Conservation (phyloP, 768 basidiomycete genomes). For the Lactarius psammicola region DNA sequence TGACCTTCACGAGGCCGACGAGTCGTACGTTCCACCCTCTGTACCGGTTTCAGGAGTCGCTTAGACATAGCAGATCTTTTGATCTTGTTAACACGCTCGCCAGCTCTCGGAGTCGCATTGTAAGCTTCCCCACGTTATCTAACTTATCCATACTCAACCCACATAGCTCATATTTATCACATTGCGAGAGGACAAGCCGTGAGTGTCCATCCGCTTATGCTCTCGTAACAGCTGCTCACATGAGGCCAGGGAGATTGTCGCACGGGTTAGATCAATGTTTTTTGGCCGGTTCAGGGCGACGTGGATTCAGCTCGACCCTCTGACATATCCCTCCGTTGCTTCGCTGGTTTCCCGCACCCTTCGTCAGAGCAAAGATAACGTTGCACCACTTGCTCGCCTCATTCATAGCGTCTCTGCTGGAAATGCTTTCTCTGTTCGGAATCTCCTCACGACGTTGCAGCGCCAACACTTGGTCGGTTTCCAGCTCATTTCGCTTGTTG, state of each 20-base stretch:
- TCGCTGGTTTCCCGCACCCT: conserved; percentile 62
- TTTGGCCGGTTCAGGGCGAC: conserved; percentile 54
- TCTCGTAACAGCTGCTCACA: conserved; percentile 4
- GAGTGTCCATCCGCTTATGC: conserved; percentile 19
- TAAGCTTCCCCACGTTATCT: conserved; percentile 32
- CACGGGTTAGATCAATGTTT: conserved; percentile 57
- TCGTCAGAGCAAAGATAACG: conserved; percentile 57
- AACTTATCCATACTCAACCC: conserved; percentile 21
- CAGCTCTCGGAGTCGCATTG: conserved; percentile 66
- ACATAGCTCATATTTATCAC: conserved; percentile 63
- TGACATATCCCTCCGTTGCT: conserved; percentile 55
- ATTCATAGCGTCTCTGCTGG: conserved; percentile 59
- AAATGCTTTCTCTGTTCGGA: conserved; percentile 69
- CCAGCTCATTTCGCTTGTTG: neutral
- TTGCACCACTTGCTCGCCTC: conserved; percentile 51
- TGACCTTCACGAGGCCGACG: conserved; percentile 73
- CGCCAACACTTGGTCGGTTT: conserved; percentile 58
- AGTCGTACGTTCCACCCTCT: conserved; percentile 45
- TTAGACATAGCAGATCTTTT: conserved; percentile 46
- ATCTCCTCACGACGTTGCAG: conserved; percentile 60
- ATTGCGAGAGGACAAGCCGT: conserved; percentile 53
- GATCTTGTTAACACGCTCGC: conserved; percentile 63
- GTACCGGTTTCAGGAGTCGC: neutral
- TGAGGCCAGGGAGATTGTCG: conserved; percentile 39
- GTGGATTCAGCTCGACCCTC: conserved; percentile 65